A percentile compares a stretch with the other conserved stretches of the same genome.
Evolutionary conservation across 75 land plant genomes (phyloP).

Genomic region (Ceratopteris richardii): DNA sequence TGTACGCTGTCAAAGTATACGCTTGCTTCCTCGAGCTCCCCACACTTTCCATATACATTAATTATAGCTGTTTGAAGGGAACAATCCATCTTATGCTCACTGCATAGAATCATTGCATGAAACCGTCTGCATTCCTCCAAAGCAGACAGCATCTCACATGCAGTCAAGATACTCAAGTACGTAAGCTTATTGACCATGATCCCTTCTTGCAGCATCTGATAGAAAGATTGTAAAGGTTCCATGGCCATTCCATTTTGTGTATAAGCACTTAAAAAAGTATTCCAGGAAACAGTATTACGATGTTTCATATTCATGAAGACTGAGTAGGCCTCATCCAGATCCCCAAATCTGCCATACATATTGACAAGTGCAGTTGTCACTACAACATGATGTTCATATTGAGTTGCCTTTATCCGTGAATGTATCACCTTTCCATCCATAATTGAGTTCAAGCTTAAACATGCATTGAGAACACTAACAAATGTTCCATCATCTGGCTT

Average conservation of each 20-base stretch:
- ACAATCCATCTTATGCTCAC: neutral
- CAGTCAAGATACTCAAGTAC: neutral
- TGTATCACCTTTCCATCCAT: constrained; percentile 37
- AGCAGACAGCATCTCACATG: neutral
- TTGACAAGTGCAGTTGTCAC: constrained; percentile 23
- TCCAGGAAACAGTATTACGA: constrained; percentile 36
- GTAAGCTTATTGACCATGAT: neutral
- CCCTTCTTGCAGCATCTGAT: constrained; percentile 5
- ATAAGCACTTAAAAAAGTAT: constrained; percentile 48
- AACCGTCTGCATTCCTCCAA: neutral
- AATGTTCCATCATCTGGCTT: constrained; percentile 44
- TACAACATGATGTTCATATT: constrained; percentile 12
- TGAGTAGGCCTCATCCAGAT: constrained; percentile 12
- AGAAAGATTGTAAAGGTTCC: neutral
- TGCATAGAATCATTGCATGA: neutral
- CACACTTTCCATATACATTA: constrained; percentile 9
- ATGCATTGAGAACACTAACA: constrained; percentile 32
- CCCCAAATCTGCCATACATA: constrained; percentile 39
- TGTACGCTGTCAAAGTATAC: neutral
- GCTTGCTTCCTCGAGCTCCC: neutral
- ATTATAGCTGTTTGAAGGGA: neutral
- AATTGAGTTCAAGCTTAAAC: constrained; percentile 9
- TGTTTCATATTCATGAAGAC: constrained; percentile 13
- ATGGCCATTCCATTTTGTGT: constrained; percentile 11
- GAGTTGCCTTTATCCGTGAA: constrained; percentile 22